A percentile compares a stretch with the other conserved stretches of the same genome.
phyloP scores from a whole-genome alignment of 345 rosid species.

The Acer saccharum region DNA sequence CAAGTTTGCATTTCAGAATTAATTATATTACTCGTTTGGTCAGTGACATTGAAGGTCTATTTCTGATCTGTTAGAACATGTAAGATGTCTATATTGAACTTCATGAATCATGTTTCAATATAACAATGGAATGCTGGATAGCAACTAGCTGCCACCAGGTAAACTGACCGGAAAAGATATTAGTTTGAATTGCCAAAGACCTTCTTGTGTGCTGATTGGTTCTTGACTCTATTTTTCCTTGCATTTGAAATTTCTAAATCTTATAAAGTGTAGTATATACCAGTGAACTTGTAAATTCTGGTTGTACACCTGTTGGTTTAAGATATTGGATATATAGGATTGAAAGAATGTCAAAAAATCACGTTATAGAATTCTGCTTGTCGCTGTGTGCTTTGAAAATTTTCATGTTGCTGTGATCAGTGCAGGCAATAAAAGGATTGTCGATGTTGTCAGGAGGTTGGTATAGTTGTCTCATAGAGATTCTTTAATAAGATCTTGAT shows the following conservation, averaged over 20 bases:
- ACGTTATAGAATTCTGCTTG: background rate
- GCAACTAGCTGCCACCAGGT: background rate
- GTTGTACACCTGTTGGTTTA: background rate
- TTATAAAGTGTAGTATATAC: background rate
- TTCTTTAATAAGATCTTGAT: no score
- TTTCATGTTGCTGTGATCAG: background rate
- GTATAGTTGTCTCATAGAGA: background rate
- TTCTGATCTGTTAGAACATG: background rate
- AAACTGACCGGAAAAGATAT: background rate
- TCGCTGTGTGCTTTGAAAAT: no score
- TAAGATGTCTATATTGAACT: background rate
- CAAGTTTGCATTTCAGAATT: no score
- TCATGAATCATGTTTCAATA: background rate
- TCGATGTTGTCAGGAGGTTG: background rate
- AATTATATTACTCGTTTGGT: background rate
- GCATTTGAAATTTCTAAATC: background rate
- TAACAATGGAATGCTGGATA: background rate
- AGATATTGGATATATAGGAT: background rate
- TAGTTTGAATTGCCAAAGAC: conserved; percentile 2
- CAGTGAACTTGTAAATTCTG: background rate
- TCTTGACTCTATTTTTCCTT: background rate
- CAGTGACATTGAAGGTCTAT: background rate
- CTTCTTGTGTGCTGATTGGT: background rate
- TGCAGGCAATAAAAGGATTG: background rate
- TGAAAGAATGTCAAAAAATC: background rate